phyloP scores from a whole-genome alignment of 164 flowering plant genomes.

The Protea cynaroides region DNA sequence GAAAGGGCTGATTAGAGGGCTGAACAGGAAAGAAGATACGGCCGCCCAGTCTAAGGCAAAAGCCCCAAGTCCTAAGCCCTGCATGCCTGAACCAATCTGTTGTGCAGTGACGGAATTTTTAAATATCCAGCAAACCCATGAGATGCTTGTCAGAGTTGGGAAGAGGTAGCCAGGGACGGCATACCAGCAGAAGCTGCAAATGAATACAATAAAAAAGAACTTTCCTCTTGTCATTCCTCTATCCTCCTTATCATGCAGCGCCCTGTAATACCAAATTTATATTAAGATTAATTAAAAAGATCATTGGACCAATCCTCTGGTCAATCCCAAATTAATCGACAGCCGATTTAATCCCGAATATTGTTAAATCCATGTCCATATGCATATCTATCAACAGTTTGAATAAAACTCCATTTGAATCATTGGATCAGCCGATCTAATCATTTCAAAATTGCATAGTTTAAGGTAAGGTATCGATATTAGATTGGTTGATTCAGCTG shows the following conservation, averaged over 20 bases:
- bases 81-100: constrained; percentile 43
- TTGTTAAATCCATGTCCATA: too few species aligned
- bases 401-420: too few species aligned
- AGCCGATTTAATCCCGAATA: too few species aligned
- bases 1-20: constrained; percentile 39
- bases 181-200: constrained; percentile 42
- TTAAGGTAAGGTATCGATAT: too few species aligned
- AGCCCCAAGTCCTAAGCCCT: constrained; percentile 41
- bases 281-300: too few species aligned
- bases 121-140: constrained; percentile 43
- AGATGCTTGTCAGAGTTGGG: constrained; percentile 31
- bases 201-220: constrained; percentile 35
- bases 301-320: too few species aligned
- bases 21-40: constrained; percentile 33
- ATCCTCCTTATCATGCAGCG: constrained; percentile 33
- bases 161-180: constrained; percentile 43
- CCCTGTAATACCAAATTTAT: too few species aligned
- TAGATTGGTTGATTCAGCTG: too few species aligned
- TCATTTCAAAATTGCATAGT: too few species aligned
- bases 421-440: too few species aligned
- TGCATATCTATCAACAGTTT: too few species aligned
- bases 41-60: constrained; percentile 42
- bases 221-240: constrained; percentile 32
- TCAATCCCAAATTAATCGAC: too few species aligned
- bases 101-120: constrained; percentile 44